phyloP scores from a whole-genome alignment of 768 basidiomycete genomes.

The Boletus edulis region DNA sequence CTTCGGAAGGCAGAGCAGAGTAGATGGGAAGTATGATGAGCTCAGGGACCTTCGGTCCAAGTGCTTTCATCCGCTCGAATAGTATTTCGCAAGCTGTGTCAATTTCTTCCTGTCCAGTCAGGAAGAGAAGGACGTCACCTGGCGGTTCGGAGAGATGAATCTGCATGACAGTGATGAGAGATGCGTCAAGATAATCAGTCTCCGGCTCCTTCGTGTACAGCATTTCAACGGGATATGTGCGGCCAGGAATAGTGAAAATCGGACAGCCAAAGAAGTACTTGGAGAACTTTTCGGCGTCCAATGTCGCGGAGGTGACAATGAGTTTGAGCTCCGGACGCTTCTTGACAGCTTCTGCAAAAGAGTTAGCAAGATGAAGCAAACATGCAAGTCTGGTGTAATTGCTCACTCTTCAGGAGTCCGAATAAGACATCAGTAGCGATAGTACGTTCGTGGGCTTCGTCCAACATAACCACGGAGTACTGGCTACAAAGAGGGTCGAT shows the following conservation, averaged over 20 bases:
- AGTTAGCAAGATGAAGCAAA: constrained; percentile 14
- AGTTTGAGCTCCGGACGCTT: constrained; percentile 94
- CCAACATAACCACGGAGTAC: constrained; percentile 96
- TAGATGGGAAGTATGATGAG: constrained; percentile 97
- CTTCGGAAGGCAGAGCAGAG: constrained; percentile 96
- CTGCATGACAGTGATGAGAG: constrained; percentile 98
- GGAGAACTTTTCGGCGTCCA: constrained; percentile 99
- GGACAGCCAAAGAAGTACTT: constrained; percentile 99
- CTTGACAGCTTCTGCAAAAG: constrained; percentile 80
- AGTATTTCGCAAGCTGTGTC: constrained; percentile 97
- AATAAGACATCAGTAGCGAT: constrained; percentile 99
- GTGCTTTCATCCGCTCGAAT: constrained; percentile 97
- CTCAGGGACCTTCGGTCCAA: constrained; percentile 98
- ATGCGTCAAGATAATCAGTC: constrained; percentile 94
- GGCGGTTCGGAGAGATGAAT: constrained; percentile 98
- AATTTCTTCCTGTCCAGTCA: constrained; percentile 98
- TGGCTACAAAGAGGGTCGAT: constrained; percentile 92
- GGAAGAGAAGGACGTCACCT: constrained; percentile 93
- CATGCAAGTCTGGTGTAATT: background rate
- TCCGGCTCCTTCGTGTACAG: constrained; percentile 99
- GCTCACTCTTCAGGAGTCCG: constrained; percentile 75
- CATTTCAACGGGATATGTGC: constrained; percentile 97
- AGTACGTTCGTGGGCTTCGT: constrained; percentile 98
- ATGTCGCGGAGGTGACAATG: constrained; percentile 96
- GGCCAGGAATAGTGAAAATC: constrained; percentile 99